Conservation (phyloP, 192 early-diverging fungal species). For the Podila minutissima region DNA sequence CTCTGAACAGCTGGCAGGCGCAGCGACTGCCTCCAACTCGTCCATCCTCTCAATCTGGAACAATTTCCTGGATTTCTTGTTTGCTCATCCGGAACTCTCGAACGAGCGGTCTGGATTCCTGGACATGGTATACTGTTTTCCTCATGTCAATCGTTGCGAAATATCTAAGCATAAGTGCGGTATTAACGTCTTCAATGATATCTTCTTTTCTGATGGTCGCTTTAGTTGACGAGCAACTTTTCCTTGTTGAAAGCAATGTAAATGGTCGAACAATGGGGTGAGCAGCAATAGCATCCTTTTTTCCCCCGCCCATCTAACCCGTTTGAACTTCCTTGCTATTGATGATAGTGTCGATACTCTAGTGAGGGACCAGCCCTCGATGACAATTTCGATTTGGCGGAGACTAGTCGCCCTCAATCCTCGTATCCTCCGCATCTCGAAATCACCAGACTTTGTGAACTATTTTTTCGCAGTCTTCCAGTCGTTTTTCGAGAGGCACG, state of each 20-base stretch:
- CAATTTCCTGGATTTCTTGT: constrained; percentile 39
- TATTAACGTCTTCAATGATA: background rate
- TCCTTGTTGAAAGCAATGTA: constrained; percentile 51
- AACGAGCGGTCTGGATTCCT: constrained; percentile 19
- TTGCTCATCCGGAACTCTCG: constrained; percentile 20
- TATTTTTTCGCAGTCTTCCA: constrained; percentile 52
- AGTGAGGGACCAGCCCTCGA: constrained; percentile 19
- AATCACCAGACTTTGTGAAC: constrained; percentile 33
- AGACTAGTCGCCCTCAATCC: constrained; percentile 58
- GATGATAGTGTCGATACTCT: constrained; percentile 28
- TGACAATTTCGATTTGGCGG: constrained; percentile 58
- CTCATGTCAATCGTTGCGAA: too few relatives aligned
- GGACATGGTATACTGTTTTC: constrained; percentile 13
- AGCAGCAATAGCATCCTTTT: background rate
- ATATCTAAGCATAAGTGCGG: background rate
- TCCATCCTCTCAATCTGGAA: constrained; percentile 32
- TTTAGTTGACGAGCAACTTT: constrained; percentile 8
- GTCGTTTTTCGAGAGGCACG: constrained; percentile 43
- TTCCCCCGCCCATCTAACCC: background rate
- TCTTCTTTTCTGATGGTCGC: background rate
- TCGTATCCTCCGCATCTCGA: constrained; percentile 43
- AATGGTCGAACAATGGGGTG: background rate
- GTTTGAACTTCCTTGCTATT: background rate
- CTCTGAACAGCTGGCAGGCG: constrained; percentile 1
- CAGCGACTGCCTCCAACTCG: constrained; percentile 1